Percentiles rank a stretch among this genome's conserved stretches.
Conservation (phyloP, 2,329 filamentous ascomycete species). For the Aspergillus fijiensis region DNA sequence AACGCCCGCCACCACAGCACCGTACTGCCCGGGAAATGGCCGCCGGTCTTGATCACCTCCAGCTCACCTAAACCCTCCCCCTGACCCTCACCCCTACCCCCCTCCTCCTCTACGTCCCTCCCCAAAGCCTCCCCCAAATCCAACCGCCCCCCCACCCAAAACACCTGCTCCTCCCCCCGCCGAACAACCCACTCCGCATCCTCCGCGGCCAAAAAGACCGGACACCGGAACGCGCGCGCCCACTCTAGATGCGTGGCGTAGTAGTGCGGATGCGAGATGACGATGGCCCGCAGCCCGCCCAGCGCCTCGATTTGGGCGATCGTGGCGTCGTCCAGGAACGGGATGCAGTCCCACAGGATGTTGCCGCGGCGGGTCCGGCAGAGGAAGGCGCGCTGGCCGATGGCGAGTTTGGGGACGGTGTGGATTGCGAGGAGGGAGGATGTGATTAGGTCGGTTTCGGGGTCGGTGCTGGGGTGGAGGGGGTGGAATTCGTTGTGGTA, state of each 20-base stretch:
- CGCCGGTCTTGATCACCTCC: slow-evolving; percentile 67
- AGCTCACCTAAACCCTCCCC: slow-evolving; percentile 30
- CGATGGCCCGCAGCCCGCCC: slow-evolving; percentile 69
- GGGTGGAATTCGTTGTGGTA: too few relatives aligned
- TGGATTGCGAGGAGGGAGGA: slow-evolving; percentile 27
- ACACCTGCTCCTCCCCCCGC: slow-evolving; percentile 33
- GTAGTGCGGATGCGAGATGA: slow-evolving; percentile 79
- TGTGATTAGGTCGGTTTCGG: neutral
- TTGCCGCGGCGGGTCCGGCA: slow-evolving; percentile 66
- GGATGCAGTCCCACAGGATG: slow-evolving; percentile 76
- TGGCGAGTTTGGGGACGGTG: slow-evolving; percentile 60
- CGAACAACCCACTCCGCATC: slow-evolving; percentile 65
- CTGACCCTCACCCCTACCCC: neutral
- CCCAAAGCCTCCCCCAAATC: slow-evolving; percentile 2
- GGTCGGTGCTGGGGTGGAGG: slow-evolving; percentile 10
- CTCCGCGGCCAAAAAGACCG: slow-evolving; percentile 65
- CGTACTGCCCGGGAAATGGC: slow-evolving; percentile 75
- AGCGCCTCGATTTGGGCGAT: slow-evolving; percentile 55
- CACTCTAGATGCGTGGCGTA: slow-evolving; percentile 75
- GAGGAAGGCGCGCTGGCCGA: slow-evolving; percentile 72
- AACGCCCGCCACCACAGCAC: slow-evolving; percentile 62
- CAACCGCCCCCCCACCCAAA: slow-evolving; percentile 36
- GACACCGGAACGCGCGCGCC: slow-evolving; percentile 67
- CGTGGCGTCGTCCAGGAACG: slow-evolving; percentile 66
- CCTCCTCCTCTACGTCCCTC: neutral